phyloP scores from a whole-genome alignment of 2,329 filamentous ascomycete species.

The Aaosphaeria pasadenensis region DNA sequence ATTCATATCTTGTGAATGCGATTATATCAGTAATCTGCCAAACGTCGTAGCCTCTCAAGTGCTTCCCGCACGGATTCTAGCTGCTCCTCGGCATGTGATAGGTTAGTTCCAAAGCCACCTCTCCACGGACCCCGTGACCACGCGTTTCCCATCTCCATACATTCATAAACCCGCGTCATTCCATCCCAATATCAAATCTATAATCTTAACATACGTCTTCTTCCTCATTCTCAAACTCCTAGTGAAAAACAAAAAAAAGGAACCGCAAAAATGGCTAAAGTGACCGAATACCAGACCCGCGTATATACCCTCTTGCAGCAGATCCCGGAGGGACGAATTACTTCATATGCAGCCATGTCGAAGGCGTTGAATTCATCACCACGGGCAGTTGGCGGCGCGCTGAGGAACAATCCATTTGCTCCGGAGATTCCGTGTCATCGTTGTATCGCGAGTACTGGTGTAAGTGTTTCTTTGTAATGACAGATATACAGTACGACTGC shows the following conservation, averaged over 20 bases:
- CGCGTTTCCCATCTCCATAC: too few relatives aligned
- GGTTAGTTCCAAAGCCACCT: constrained; percentile 27
- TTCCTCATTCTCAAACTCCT: too few relatives aligned
- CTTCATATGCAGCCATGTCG: constrained; percentile 74
- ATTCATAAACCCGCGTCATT: too few relatives aligned
- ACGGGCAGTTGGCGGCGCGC: constrained; percentile 72
- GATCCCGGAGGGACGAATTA: constrained; percentile 71
- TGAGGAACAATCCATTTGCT: constrained; percentile 77
- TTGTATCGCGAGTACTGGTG: constrained; percentile 70
- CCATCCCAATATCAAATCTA: too few relatives aligned
- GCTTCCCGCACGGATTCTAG: too few relatives aligned
- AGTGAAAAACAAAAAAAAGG: too few relatives aligned
- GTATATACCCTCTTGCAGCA: constrained; percentile 73
- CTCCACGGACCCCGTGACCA: too few relatives aligned
- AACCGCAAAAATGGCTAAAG: background rate
- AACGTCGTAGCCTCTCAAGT: too few relatives aligned
- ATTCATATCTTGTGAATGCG: too few relatives aligned
- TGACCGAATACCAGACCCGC: constrained; percentile 37
- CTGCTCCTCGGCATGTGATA: constrained; percentile 8
- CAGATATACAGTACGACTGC: background rate
- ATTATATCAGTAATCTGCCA: too few relatives aligned
- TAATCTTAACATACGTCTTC: too few relatives aligned
- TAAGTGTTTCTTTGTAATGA: constrained; percentile 20
- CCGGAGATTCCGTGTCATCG: constrained; percentile 80
- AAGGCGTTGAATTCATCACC: constrained; percentile 67